Conservation (phyloP, 2,329 filamentous ascomycete species). For the Cladosporium sp. region DNA sequence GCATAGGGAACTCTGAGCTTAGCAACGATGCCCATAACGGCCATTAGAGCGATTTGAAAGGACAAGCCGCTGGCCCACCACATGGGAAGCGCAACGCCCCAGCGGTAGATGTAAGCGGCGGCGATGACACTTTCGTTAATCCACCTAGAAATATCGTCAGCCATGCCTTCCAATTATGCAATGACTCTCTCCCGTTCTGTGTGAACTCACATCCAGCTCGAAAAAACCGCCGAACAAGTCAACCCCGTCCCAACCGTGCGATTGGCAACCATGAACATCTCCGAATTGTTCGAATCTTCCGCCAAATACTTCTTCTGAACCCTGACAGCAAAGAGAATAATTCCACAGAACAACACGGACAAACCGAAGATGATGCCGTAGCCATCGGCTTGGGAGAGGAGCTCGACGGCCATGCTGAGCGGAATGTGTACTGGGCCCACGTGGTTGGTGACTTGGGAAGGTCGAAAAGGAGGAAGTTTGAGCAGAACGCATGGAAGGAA, state of each 20-base stretch:
- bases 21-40: constrained; percentile 44
- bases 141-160: constrained; percentile 27
- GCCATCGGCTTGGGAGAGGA: constrained; percentile 33
- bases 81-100: constrained; percentile 23
- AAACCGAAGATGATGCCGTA: constrained; percentile 49
- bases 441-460: background rate
- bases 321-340: constrained; percentile 44
- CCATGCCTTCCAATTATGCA: background rate
- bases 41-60: constrained; percentile 49
- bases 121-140: constrained; percentile 41
- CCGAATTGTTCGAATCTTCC: constrained; percentile 42
- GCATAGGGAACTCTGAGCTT: constrained; percentile 49
- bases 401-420: constrained; percentile 19
- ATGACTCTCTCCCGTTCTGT: background rate
- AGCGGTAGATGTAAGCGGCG: constrained; percentile 32
- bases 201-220: constrained; percentile 25
- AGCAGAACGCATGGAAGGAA: background rate
- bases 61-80: constrained; percentile 37
- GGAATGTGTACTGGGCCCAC: background rate
- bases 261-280: constrained; percentile 40
- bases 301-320: constrained; percentile 41
- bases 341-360: constrained; percentile 42
- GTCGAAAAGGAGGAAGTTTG: background rate
- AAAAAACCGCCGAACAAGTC: constrained; percentile 31
- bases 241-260: constrained; percentile 25